Evolutionary conservation across 78 protist genomes (phyloP).

Genomic region (Tieghemostelium lacteum): DNA sequence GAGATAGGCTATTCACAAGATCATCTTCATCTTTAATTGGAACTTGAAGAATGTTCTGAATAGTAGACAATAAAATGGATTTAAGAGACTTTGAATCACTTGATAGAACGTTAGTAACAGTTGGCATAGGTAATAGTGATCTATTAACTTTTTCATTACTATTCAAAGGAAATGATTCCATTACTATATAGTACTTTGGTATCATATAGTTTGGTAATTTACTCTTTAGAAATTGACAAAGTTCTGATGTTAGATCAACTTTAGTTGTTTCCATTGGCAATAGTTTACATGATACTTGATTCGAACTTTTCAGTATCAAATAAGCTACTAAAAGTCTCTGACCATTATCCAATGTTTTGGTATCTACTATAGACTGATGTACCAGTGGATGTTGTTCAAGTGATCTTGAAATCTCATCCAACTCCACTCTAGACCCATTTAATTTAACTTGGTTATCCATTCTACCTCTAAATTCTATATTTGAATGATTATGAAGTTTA

Average conservation of each 20-base stretch:
- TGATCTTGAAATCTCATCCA: slow-evolving; percentile 44
- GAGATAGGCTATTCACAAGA: neutral
- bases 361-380: slow-evolving; percentile 45
- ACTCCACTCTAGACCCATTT: slow-evolving; percentile 56
- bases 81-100: neutral
- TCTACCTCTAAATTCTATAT: slow-evolving; percentile 69
- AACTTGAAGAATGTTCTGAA: neutral
- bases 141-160: slow-evolving; percentile 62
- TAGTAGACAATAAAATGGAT: no score
- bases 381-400: slow-evolving; percentile 19
- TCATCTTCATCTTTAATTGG: neutral
- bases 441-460: slow-evolving; percentile 67
- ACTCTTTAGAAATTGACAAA: slow-evolving; percentile 1
- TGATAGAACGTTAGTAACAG: neutral
- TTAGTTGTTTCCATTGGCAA: neutral
- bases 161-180: slow-evolving; percentile 51
- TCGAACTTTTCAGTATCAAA: slow-evolving; percentile 15
- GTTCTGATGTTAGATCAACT: neutral
- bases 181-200: slow-evolving; percentile 17
- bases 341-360: neutral
- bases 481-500: neutral
- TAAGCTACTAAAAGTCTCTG: slow-evolving; percentile 17
- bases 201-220: slow-evolving; percentile 18
- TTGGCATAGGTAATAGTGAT: slow-evolving; percentile 28
- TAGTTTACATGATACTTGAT: neutral